These are phyloP conservation scores for Podaxis pistillaris DNA, from an alignment of 768 basidiomycete genomes.

Conservation along the genomic window DNA sequence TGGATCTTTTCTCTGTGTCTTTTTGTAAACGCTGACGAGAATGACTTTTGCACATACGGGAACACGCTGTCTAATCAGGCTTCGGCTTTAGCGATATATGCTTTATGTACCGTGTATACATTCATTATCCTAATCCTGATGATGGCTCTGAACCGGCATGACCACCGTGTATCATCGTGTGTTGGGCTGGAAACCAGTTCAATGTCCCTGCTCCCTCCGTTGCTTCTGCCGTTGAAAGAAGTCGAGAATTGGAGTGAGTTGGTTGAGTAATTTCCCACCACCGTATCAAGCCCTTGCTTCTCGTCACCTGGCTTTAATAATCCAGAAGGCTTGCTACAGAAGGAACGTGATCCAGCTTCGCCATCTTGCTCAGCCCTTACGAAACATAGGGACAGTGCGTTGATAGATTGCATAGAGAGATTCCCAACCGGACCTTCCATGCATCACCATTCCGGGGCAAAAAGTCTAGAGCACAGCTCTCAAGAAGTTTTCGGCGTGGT, in stretches of 20 bases:
- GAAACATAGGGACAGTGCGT: not conserved
- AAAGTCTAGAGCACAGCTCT: not conserved
- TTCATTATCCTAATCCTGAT: not conserved
- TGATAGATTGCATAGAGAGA: not conserved
- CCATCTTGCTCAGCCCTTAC: conserved; percentile 2
- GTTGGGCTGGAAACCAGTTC: not conserved
- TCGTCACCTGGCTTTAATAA: not conserved
- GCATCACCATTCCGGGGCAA: not conserved
- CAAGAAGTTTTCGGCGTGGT: not conserved
- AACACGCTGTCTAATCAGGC: not conserved
- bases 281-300: not conserved
- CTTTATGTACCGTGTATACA: conserved; percentile 11
- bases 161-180: conserved; percentile 1
- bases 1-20: not conserved
- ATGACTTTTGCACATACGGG: not conserved
- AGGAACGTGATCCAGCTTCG: not conserved
- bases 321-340: not conserved
- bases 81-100: not conserved
- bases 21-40: conserved; percentile 3
- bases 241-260: not conserved
- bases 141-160: not conserved
- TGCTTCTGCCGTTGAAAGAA: not conserved
- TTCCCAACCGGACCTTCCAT: not conserved
- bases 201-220: not conserved
- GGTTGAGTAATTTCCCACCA: not conserved